Evolutionary conservation across 2,329 filamentous ascomycete genomes (phyloP).

Genomic region (Fusarium hainanense): DNA sequence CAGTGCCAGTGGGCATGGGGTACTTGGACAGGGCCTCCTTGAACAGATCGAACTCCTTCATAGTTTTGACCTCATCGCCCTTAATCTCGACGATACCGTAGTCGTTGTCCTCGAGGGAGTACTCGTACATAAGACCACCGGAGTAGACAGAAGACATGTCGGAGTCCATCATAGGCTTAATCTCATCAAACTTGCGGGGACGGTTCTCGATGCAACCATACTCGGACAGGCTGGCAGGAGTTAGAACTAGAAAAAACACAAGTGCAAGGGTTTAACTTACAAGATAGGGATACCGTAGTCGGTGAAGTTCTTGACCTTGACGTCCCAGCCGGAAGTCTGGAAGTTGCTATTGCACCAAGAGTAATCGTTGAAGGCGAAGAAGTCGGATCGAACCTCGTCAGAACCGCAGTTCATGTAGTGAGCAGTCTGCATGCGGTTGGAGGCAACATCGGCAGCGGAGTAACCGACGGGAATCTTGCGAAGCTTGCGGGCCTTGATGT

Average conservation of each 20-base stretch:
- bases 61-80: constrained; percentile 65
- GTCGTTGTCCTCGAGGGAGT: constrained; percentile 80
- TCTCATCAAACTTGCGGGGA: constrained; percentile 80
- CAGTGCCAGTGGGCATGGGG: constrained; percentile 62
- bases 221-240: constrained; percentile 75
- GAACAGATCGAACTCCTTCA: constrained; percentile 69
- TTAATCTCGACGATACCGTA: constrained; percentile 82
- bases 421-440: constrained; percentile 88
- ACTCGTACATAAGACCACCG: constrained; percentile 96
- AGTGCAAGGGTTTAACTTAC: constrained; percentile 48
- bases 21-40: constrained; percentile 61
- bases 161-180: constrained; percentile 79
- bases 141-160: constrained; percentile 94
- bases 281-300: constrained; percentile 91
- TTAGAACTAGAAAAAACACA: constrained; percentile 5
- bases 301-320: constrained; percentile 88
- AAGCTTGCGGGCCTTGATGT: constrained; percentile 70
- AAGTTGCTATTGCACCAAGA: constrained; percentile 84
- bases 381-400: constrained; percentile 86
- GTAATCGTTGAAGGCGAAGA: constrained; percentile 92
- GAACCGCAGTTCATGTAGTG: constrained; percentile 93
- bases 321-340: constrained; percentile 79
- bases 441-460: constrained; percentile 81
- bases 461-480: constrained; percentile 80
- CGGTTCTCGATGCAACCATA: constrained; percentile 88